Conservation (phyloP, 148 eudicot genomes). For the Fallopia convolvulus region DNA sequence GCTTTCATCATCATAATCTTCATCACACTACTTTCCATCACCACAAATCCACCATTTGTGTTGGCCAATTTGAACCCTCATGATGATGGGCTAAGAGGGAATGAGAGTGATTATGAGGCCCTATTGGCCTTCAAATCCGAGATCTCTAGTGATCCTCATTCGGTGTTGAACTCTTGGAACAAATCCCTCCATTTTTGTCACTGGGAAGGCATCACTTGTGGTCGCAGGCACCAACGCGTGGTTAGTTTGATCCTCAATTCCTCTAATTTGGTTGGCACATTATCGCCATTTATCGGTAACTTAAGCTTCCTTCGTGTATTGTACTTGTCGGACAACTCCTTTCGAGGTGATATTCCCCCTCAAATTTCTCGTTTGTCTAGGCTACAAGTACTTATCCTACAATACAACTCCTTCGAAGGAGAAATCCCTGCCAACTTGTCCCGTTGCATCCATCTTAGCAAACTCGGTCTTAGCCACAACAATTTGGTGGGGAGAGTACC, state of each 20-base stretch:
- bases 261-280: neutral
- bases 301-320: constrained; percentile 17
- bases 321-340: neutral
- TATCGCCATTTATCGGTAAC: constrained; percentile 22
- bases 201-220: constrained; percentile 19
- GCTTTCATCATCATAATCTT: neutral
- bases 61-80: neutral
- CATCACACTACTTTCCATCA: neutral
- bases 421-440: constrained; percentile 21
- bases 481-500: constrained; percentile 12
- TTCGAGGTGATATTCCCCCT: constrained; percentile 18
- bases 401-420: constrained; percentile 15
- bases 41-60: neutral
- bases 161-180: neutral
- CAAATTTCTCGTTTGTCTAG: constrained; percentile 17
- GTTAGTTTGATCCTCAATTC: neutral
- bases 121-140: neutral
- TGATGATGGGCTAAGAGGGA: neutral
- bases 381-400: neutral
- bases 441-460: constrained; percentile 12
- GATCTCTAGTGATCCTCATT: neutral
- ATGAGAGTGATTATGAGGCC: neutral
- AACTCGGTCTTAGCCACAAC: neutral
- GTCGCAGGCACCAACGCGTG: constrained; percentile 4
- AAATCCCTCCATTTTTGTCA: constrained; percentile 7